Evolutionary conservation across 805 yeast genomes (phyloP).

Genomic region (Barnettozyma vustinii): DNA sequence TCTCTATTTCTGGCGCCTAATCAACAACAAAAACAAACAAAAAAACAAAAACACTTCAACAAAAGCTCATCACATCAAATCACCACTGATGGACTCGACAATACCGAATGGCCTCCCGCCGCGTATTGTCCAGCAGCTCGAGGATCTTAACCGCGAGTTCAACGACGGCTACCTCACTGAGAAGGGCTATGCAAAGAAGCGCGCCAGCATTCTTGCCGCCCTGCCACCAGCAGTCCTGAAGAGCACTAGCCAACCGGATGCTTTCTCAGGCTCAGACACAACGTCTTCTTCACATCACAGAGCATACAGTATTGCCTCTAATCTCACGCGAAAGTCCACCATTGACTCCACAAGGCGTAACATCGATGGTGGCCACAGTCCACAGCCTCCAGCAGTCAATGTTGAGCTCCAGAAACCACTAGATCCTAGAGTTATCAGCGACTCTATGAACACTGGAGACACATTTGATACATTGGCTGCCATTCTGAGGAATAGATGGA

Average conservation of each 20-base stretch:
- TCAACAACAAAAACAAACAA: not conserved
- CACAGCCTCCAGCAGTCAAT: slow-evolving; percentile 28
- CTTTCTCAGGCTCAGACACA: slow-evolving; percentile 2
- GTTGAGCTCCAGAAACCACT: slow-evolving; percentile 38
- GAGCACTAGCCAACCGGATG: slow-evolving; percentile 1
- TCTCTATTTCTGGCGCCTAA: not conserved
- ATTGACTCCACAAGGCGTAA: slow-evolving; percentile 23
- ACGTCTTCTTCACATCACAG: slow-evolving; percentile 16
- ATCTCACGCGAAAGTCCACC: slow-evolving; percentile 26
- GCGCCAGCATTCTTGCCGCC: slow-evolving; percentile 35
- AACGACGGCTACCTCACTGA: slow-evolving; percentile 68
- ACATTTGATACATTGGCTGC: slow-evolving; percentile 61
- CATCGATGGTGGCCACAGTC: slow-evolving; percentile 19
- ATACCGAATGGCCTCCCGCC: slow-evolving; percentile 21
- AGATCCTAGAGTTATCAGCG: slow-evolving; percentile 49
- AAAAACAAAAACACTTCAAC: not conserved
- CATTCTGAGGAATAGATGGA: slow-evolving; percentile 69
- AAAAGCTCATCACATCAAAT: not conserved
- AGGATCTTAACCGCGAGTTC: slow-evolving; percentile 43
- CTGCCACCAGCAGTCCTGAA: slow-evolving; percentile 8
- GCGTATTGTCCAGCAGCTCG: slow-evolving; percentile 24
- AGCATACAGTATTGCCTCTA: slow-evolving; percentile 22
- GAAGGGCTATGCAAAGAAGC: slow-evolving; percentile 63
- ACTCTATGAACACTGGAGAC: slow-evolving; percentile 29
- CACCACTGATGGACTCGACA: slow-evolving; percentile 18